Evolutionary conservation across 345 rosid genomes (phyloP).

Genomic region (Populus nigra): DNA sequence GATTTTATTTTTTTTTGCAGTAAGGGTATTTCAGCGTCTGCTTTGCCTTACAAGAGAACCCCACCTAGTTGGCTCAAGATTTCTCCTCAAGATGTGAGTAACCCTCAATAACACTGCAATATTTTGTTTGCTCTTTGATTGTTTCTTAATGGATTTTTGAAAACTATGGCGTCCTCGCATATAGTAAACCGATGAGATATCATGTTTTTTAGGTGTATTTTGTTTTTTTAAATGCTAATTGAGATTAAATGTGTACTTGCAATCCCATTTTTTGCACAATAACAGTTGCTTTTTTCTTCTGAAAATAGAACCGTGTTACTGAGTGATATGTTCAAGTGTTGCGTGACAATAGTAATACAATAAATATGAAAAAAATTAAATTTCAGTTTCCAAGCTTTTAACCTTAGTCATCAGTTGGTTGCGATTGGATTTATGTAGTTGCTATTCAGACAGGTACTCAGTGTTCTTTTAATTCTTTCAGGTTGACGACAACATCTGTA

Average conservation of each 20-base stretch:
- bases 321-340: not conserved
- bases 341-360: not conserved
- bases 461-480: slow-evolving; percentile 1
- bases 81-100: slow-evolving; percentile 53
- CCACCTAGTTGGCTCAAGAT: slow-evolving; percentile 79
- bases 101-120: too few species aligned
- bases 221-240: not conserved
- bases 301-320: not conserved
- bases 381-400: not conserved
- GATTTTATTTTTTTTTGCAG: slow-evolving; percentile 17
- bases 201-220: not conserved
- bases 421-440: not conserved
- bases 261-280: not conserved
- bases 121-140: not conserved
- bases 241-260: not conserved
- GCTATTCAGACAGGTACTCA: not conserved
- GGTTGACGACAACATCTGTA: slow-evolving; percentile 70
- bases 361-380: not conserved
- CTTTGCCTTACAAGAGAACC: slow-evolving; percentile 80
- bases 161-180: not conserved
- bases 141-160: not conserved
- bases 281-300: not conserved
- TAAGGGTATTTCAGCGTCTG: slow-evolving; percentile 86
- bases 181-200: not conserved
- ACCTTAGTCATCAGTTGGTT: not conserved